Percentiles rank a stretch among this genome's conserved stretches.
Conservation (phyloP, 1,284 basidiomycete species). For the Ganoderma sp. region DNA sequence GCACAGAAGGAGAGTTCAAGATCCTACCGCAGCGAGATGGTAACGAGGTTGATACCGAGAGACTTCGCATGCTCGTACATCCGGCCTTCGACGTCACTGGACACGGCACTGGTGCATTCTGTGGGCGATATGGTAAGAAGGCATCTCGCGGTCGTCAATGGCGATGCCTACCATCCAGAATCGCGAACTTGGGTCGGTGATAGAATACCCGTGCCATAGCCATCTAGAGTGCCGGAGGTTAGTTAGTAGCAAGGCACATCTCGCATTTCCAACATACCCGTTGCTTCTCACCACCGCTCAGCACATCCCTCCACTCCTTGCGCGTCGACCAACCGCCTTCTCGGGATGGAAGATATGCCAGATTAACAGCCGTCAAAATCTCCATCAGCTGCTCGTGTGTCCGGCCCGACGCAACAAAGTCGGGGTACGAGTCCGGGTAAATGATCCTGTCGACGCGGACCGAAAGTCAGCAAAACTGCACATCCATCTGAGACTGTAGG, state of each 20-base stretch:
- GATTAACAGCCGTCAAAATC: slow-evolving; percentile 81
- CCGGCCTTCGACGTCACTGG: slow-evolving; percentile 92
- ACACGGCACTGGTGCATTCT: slow-evolving; percentile 97
- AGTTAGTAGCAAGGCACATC: neutral
- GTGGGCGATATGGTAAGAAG: slow-evolving; percentile 11
- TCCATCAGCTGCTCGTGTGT: slow-evolving; percentile 74
- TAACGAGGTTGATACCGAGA: slow-evolving; percentile 92
- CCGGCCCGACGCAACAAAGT: slow-evolving; percentile 69
- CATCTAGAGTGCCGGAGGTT: slow-evolving; percentile 60
- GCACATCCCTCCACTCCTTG: slow-evolving; percentile 96
- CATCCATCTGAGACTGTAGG: neutral
- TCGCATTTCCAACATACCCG: slow-evolving; percentile 54
- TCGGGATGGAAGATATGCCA: slow-evolving; percentile 85
- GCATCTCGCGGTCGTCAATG: neutral
- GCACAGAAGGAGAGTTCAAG: neutral
- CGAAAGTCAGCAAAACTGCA: neutral
- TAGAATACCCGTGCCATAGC: slow-evolving; percentile 86
- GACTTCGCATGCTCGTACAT: slow-evolving; percentile 96
- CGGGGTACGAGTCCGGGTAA: slow-evolving; percentile 85
- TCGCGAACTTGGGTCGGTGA: slow-evolving; percentile 78
- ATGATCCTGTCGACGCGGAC: slow-evolving; percentile 54
- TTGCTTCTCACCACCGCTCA: slow-evolving; percentile 97
- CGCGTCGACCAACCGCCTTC: slow-evolving; percentile 90
- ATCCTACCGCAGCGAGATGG: slow-evolving; percentile 79
- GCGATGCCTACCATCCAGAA: slow-evolving; percentile 67